Evolutionary conservation across 495 filamentous ascomycete genomes (phyloP).

Genomic region (Daldinia vernicosa): DNA sequence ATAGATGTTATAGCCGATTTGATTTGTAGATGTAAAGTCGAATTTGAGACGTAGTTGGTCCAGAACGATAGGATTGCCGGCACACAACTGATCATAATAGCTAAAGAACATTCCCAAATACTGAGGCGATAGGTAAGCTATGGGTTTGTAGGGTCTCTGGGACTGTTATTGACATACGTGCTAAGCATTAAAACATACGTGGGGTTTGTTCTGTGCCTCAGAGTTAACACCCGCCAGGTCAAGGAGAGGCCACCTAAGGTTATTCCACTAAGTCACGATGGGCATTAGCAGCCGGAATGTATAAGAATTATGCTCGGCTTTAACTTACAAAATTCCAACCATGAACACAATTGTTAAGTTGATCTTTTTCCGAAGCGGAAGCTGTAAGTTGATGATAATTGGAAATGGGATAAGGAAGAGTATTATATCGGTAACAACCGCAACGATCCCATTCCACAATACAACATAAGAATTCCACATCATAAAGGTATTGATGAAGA

Average conservation of each 20-base stretch:
- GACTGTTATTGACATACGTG: neutral
- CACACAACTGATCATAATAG: conserved; percentile 2
- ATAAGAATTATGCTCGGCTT: neutral
- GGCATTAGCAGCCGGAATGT: neutral
- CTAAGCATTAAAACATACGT: neutral
- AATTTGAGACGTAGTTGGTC: neutral
- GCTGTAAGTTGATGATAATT: neutral
- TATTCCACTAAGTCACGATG: neutral
- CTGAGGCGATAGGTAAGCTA: neutral
- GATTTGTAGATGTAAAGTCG: neutral
- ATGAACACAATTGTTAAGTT: neutral
- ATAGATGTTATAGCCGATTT: neutral
- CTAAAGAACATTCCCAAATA: neutral
- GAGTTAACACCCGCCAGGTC: neutral
- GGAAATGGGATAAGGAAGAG: neutral
- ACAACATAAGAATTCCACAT: neutral
- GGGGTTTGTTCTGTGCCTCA: neutral
- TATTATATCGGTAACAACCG: neutral
- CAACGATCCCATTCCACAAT: neutral
- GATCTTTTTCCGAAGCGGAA: neutral
- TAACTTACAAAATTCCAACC: neutral
- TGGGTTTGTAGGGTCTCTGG: neutral
- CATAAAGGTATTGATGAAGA: neutral
- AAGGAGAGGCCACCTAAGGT: neutral
- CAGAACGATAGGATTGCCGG: neutral